These are phyloP conservation scores for Pyrenophora graminea DNA, from an alignment of 2,329 filamentous ascomycete species.

Conservation along the genomic window DNA sequence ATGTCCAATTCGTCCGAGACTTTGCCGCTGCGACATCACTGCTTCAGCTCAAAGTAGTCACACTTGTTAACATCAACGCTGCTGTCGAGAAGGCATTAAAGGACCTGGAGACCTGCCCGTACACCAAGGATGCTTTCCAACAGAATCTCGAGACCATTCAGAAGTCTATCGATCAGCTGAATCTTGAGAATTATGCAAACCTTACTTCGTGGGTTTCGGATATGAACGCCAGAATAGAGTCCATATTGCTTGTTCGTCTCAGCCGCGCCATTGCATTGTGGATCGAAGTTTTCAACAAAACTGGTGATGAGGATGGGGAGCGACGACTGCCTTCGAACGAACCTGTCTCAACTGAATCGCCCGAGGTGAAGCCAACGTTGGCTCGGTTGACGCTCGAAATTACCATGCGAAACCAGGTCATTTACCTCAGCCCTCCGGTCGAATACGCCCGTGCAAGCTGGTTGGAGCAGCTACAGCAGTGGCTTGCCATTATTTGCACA, in stretches of 20 bases:
- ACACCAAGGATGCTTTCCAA: slow-evolving; percentile 78
- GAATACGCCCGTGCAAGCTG: slow-evolving; percentile 91
- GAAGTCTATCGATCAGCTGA: slow-evolving; percentile 91
- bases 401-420: slow-evolving; percentile 96
- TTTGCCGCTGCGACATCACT: slow-evolving; percentile 86
- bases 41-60: slow-evolving; percentile 83
- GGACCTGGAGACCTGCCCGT: slow-evolving; percentile 83
- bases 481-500: slow-evolving; percentile 91
- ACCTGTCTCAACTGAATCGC: slow-evolving; percentile 51
- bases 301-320: slow-evolving; percentile 40
- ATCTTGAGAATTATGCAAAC: slow-evolving; percentile 94
- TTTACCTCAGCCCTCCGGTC: slow-evolving; percentile 91
- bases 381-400: slow-evolving; percentile 83
- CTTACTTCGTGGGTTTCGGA: slow-evolving; percentile 85
- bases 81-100: slow-evolving; percentile 78
- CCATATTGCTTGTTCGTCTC: slow-evolving; percentile 78
- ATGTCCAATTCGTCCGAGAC: slow-evolving; percentile 94
- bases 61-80: slow-evolving; percentile 77
- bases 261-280: slow-evolving; percentile 81
- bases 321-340: slow-evolving; percentile 31
- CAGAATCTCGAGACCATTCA: slow-evolving; percentile 83
- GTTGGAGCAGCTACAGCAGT: slow-evolving; percentile 89
- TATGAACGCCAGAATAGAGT: slow-evolving; percentile 84
- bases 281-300: slow-evolving; percentile 77
- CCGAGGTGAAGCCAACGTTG: slow-evolving; percentile 62